Conservation (phyloP, 1,284 basidiomycete genomes). For the Hymenochaete sp. region DNA sequence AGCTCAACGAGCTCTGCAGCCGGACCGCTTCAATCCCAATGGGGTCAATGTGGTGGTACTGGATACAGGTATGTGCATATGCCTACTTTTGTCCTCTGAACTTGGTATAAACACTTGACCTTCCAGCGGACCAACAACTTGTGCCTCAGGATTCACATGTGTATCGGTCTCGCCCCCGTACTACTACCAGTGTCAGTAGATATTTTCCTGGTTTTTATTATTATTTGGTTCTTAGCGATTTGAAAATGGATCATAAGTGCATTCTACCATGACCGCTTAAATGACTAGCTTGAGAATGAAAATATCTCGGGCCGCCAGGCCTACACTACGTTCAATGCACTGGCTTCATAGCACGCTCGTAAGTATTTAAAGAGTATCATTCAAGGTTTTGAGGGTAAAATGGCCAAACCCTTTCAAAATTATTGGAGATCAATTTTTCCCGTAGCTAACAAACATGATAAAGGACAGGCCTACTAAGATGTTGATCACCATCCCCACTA, state of each 20-base stretch:
- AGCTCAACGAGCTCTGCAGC: conserved; percentile 6
- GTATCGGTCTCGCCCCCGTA: conserved; percentile 16
- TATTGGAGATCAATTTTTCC: too few species aligned
- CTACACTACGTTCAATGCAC: not conserved
- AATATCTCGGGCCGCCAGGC: not conserved
- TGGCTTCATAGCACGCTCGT: not conserved
- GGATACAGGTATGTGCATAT: conserved; percentile 15
- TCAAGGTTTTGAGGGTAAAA: too few species aligned
- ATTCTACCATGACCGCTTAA: not conserved
- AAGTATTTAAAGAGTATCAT: conserved; percentile 7
- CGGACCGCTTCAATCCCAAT: conserved; percentile 14
- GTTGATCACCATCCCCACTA: too few species aligned
- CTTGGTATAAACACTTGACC: not conserved
- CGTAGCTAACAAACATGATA: too few species aligned
- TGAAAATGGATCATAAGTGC: not conserved
- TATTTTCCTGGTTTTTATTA: not conserved
- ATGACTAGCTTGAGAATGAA: not conserved
- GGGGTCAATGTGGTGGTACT: conserved; percentile 18
- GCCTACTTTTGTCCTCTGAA: not conserved
- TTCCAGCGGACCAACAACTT: conserved; percentile 16
- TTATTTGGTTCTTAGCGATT: not conserved
- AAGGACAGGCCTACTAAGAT: too few species aligned
- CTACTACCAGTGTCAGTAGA: conserved; percentile 17
- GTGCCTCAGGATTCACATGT: conserved; percentile 15
- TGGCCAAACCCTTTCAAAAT: too few species aligned